Conservation (phyloP, 2,329 filamentous ascomycete species). For the Fusarium liriodendri region DNA sequence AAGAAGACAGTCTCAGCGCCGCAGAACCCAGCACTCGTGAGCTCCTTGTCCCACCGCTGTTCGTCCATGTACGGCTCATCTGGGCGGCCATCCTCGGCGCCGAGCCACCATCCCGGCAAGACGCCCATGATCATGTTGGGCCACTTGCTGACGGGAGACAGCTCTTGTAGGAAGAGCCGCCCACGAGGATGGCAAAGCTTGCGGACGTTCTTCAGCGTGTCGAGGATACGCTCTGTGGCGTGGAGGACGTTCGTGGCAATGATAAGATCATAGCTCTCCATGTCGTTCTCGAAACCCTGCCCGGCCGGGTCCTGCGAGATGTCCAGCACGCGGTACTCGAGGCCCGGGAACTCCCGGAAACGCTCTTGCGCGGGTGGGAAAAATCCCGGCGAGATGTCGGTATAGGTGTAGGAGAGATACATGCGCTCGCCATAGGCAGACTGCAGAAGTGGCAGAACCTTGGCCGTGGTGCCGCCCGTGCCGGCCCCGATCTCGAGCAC, state of each 20-base stretch:
- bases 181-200: background rate
- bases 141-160: background rate
- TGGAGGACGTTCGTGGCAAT: constrained; percentile 42
- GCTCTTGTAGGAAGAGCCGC: background rate
- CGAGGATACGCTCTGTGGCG: background rate
- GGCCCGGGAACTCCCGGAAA: constrained; percentile 14
- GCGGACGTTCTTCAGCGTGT: background rate
- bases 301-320: constrained; percentile 40
- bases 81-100: background rate
- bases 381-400: constrained; percentile 45
- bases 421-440: background rate
- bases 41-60: background rate
- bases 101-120: constrained; percentile 26
- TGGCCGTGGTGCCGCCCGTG: constrained; percentile 49
- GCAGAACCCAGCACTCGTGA: background rate
- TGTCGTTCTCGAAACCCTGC: constrained; percentile 40
- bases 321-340: constrained; percentile 45
- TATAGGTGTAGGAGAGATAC: constrained; percentile 39
- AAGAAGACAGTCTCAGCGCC: background rate
- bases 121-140: background rate
- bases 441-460: constrained; percentile 34
- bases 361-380: constrained; percentile 36
- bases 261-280: constrained; percentile 41
- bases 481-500: constrained; percentile 7
- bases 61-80: background rate